Evolutionary conservation across 306 rosid genomes (phyloP).

Genomic region (Alnus glutinosa): DNA sequence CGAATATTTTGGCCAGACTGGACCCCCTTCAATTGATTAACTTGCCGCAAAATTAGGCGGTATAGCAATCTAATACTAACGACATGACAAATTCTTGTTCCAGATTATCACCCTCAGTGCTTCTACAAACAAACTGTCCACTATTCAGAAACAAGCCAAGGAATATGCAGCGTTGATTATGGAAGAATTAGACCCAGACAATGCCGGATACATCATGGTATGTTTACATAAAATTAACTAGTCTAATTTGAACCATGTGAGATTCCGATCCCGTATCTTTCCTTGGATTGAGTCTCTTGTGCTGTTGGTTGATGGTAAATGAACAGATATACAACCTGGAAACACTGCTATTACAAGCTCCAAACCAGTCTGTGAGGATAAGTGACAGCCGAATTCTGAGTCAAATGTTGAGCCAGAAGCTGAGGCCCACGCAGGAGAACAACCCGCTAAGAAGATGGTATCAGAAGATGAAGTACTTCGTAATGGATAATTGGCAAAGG

Average conservation of each 20-base stretch:
- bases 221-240: not conserved
- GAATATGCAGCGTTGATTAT: conserved; percentile 62
- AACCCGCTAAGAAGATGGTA: conserved; percentile 32
- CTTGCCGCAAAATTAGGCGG: not conserved
- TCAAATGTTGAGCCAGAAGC: conserved; percentile 54
- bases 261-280: not conserved
- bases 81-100: not conserved
- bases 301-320: not conserved
- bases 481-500: conserved; percentile 59
- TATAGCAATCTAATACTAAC: not conserved
- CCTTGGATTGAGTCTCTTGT: not conserved
- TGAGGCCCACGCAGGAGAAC: conserved; percentile 48
- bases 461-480: conserved; percentile 41
- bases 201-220: conserved; percentile 57
- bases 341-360: conserved; percentile 53
- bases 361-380: conserved; percentile 48
- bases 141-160: conserved; percentile 50
- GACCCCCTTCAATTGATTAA: not conserved
- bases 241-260: not conserved
- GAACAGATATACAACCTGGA: conserved; percentile 48
- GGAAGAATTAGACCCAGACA: conserved; percentile 67
- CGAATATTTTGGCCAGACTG: no score
- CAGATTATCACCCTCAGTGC: conserved; percentile 63
- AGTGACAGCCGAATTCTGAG: conserved; percentile 54
- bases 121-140: conserved; percentile 55